phyloP scores from a whole-genome alignment of 257 asterid genomes.

The Cordia subcordata region DNA sequence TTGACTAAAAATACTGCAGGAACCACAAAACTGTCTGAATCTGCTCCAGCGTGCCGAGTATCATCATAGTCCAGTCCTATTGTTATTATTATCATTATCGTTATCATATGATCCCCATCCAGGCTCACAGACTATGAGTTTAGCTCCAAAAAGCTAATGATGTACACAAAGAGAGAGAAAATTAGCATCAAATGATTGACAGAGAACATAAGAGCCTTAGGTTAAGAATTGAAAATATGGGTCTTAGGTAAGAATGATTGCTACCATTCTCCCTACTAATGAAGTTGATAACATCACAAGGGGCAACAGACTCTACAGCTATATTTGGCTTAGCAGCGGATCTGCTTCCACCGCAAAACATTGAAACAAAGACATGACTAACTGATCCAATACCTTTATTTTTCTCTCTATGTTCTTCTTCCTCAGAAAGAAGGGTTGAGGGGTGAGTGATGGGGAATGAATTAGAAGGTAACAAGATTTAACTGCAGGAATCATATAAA shows the following conservation, averaged over 20 bases:
- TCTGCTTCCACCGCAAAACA: constrained; percentile 41
- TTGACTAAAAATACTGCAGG: constrained; percentile 61
- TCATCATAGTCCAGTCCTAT: constrained; percentile 38
- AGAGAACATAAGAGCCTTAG: not conserved
- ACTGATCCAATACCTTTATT: not conserved
- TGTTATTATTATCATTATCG: no score
- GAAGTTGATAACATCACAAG: constrained; percentile 43
- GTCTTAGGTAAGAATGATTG: constrained; percentile 58
- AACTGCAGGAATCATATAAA: not conserved
- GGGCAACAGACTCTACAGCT: constrained; percentile 53
- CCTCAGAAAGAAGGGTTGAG: not conserved
- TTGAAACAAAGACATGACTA: not conserved
- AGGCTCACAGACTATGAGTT: constrained; percentile 44
- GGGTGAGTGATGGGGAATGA: not conserved
- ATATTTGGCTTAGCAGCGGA: constrained; percentile 44
- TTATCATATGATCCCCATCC: constrained; percentile 43
- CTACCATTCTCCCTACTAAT: constrained; percentile 54
- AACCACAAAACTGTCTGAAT: constrained; percentile 73
- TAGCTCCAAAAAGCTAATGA: constrained; percentile 74
- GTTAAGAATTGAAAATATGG: no score
- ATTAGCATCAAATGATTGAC: not conserved
- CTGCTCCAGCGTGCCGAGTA: constrained; percentile 68
- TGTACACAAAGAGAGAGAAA: not conserved
- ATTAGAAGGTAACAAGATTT: no score
- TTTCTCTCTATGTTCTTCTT: not conserved